Evolutionary conservation across 495 filamentous ascomycete genomes (phyloP).

Genomic region (Staphylotrichum tortipilum): DNA sequence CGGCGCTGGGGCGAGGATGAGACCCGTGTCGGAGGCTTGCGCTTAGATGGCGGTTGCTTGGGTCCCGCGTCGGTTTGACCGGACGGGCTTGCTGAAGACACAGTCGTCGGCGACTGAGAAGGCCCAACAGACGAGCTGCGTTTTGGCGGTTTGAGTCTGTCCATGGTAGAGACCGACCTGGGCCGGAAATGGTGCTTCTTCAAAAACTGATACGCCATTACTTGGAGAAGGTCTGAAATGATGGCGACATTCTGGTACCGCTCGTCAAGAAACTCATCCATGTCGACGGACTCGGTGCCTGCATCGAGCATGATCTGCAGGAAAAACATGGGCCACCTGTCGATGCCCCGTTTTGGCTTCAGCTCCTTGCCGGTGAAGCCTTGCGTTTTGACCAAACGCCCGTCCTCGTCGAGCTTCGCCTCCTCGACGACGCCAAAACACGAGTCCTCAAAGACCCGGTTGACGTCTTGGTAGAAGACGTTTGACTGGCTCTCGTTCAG

Average conservation of each 20-base stretch:
- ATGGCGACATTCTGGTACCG: conserved; percentile 26
- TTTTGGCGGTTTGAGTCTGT: conserved; percentile 10
- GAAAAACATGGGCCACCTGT: conserved; percentile 88
- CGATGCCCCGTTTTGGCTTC: conserved; percentile 56
- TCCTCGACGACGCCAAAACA: conserved; percentile 63
- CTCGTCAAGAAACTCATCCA: conserved; percentile 32
- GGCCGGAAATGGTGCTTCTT: conserved; percentile 58
- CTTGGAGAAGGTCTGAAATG: conserved; percentile 53
- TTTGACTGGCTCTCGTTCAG: conserved; percentile 47
- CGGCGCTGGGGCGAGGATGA: too few relatives aligned
- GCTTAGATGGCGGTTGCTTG: background rate
- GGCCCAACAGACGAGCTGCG: background rate
- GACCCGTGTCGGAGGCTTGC: background rate
- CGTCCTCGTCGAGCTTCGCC: conserved; percentile 17
- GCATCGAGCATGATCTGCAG: conserved; percentile 53
- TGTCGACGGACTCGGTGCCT: background rate
- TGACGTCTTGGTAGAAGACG: conserved; percentile 69
- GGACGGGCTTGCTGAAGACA: background rate
- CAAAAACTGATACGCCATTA: conserved; percentile 59
- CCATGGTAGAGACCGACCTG: conserved; percentile 20
- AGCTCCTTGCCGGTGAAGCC: conserved; percentile 49
- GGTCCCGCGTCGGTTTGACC: background rate
- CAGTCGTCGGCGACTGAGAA: background rate
- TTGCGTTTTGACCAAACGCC: conserved; percentile 23
- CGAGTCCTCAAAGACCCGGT: conserved; percentile 66